A percentile compares a stretch with the other conserved stretches of the same genome.
Evolutionary conservation across 2,329 filamentous ascomycete species (phyloP).

Genomic region (Hymenoscyphus scutula): DNA sequence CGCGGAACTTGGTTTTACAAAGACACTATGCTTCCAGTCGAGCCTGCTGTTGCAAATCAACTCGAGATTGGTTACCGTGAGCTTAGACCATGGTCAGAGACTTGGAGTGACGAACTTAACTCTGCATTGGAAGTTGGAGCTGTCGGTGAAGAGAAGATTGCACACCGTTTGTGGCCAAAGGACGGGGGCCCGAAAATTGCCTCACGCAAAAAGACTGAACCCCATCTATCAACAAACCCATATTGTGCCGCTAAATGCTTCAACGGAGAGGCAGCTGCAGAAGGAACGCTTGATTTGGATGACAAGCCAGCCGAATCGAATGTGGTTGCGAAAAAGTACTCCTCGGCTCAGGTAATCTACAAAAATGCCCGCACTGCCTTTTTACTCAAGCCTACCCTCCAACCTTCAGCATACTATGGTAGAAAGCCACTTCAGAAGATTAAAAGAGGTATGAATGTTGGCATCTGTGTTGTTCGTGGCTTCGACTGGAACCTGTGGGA

Average conservation of each 20-base stretch:
- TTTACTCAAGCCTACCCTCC: constrained; percentile 79
- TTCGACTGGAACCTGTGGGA: constrained; percentile 80
- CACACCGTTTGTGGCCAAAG: constrained; percentile 74
- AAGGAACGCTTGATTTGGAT: constrained; percentile 45
- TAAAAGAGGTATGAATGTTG: constrained; percentile 72
- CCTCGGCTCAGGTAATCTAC: constrained; percentile 82
- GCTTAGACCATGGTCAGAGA: constrained; percentile 83
- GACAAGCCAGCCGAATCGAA: constrained; percentile 21
- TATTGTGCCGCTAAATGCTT: constrained; percentile 61
- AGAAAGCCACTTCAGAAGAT: constrained; percentile 81
- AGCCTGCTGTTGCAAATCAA: constrained; percentile 82
- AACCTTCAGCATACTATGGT: constrained; percentile 82
- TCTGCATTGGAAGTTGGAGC: constrained; percentile 90
- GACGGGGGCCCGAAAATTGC: constrained; percentile 41
- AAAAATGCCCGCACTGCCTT: constrained; percentile 75
- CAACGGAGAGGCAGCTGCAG: constrained; percentile 55
- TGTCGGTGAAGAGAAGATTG: constrained; percentile 85
- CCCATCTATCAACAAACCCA: constrained; percentile 43
- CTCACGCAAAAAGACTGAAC: constrained; percentile 27
- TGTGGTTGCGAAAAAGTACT: constrained; percentile 54
- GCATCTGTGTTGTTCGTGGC: constrained; percentile 83
- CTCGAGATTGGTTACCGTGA: constrained; percentile 89
- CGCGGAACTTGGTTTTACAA: constrained; percentile 97
- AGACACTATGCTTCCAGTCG: constrained; percentile 89
- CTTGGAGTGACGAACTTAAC: constrained; percentile 86